Base-by-base conservation (phyloP, 345 rosid genomes). In the Corymbia maculata region DNA sequence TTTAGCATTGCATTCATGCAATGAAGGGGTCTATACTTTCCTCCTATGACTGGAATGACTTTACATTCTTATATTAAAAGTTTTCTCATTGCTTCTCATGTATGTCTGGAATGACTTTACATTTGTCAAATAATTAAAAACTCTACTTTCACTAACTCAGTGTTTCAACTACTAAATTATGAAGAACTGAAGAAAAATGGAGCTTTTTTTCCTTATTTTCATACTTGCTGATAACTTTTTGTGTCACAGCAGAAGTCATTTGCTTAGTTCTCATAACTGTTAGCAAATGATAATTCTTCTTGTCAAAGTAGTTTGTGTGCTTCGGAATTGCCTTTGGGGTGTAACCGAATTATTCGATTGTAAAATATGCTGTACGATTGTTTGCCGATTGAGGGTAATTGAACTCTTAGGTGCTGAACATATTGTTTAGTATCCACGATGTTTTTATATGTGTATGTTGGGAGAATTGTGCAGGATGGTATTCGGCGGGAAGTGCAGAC, bases 401-500 rank as follows among this genome's bases (percentile, higher is more conserved):
- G 32, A 45, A 86, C 66, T 53, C 61, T 61, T 70, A 57, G 88
- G 79, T 86, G 21, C 52, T 86, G 79, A n/a, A 44, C 9, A 3
- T 59, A 24, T 32, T 75, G 49, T 75, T 42, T 42, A 42, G 82
- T 52, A 75, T 75, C 19, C 49, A 75, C 84, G 19, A 42, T 75
- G 47, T 88, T 50, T 85, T 80, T 86, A 10, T 57, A 32, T 59
- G 42, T 51, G 26, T 55, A 30, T 47, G 22, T 75, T 88, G 28
- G 59, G 52, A 91, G 86, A 50, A 42, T 90, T 87, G 86, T 91
- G 90, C 95, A 98, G 99, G 99, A 97, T 89, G 99, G 98, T 85
- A 95, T 98, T 86, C 94, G 99, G 51, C 94, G 98, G 89, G 99
- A 98, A 95, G 99, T 96, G 86, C 99, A 98, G 88, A 96, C 97